Percentiles rank a stretch among this genome's conserved stretches.
Conservation (phyloP, 441 rosid genomes). For the Pelargonium citronellum region DNA sequence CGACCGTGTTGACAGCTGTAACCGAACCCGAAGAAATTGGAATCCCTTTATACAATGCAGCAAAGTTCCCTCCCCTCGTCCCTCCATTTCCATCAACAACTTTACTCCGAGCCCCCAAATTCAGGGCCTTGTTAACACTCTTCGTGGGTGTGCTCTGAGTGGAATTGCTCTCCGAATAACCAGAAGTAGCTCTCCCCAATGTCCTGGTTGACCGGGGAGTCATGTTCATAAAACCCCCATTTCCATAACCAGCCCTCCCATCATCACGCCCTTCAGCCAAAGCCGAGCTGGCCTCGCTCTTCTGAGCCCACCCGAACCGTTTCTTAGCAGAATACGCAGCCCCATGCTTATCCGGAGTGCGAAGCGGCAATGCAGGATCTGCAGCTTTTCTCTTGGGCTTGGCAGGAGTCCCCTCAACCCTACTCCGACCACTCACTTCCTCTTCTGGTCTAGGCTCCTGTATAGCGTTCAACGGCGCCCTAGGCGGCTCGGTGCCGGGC, state of each 20-base stretch:
- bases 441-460: slow-evolving; percentile 41
- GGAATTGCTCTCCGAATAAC: slow-evolving; percentile 64
- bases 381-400: slow-evolving; percentile 46
- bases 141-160: slow-evolving; percentile 84
- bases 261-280: slow-evolving; percentile 30
- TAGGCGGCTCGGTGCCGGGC: slow-evolving; percentile 41
- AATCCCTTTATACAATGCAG: slow-evolving; percentile 71
- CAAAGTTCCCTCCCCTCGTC: slow-evolving; percentile 47
- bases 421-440: slow-evolving; percentile 30
- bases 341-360: slow-evolving; percentile 72
- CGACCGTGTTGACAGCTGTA: slow-evolving; percentile 58
- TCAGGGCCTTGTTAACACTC: slow-evolving; percentile 82
- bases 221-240: slow-evolving; percentile 36
- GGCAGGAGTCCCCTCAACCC: slow-evolving; percentile 59
- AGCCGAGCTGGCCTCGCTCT: slow-evolving; percentile 34
- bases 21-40: slow-evolving; percentile 48
- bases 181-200: slow-evolving; percentile 45
- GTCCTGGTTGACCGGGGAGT: slow-evolving; percentile 62
- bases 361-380: slow-evolving; percentile 51
- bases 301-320: slow-evolving; percentile 72
- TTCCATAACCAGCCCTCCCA: slow-evolving; percentile 16
- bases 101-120: slow-evolving; percentile 51
- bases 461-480: slow-evolving; percentile 66
- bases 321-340: slow-evolving; percentile 33
- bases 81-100: slow-evolving; percentile 51